Conservation (phyloP, 805 yeast species). For the Cyberlindnera samutprakarnensis region DNA sequence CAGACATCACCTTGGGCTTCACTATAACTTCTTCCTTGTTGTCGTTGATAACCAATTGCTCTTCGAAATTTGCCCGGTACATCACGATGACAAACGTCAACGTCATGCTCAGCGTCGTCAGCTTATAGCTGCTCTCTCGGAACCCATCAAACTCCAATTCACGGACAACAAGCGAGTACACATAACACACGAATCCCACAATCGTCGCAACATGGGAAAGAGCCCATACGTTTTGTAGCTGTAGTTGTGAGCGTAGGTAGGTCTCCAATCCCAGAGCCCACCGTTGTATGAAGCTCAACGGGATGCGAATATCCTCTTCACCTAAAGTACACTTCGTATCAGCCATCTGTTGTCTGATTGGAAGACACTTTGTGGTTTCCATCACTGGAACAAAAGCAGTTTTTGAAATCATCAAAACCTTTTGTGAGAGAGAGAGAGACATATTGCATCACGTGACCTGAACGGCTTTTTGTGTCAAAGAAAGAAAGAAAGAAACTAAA, state of each 20-base stretch:
- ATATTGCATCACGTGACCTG: too few species aligned
- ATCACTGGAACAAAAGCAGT: too few species aligned
- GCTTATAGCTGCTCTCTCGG: conserved; percentile 8
- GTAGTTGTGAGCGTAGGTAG: conserved; percentile 9
- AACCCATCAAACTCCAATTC: background rate
- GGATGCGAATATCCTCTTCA: conserved; percentile 4
- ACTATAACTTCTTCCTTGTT: conserved; percentile 9
- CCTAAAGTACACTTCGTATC: background rate
- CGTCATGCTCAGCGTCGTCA: conserved; percentile 14
- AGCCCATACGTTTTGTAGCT: conserved; percentile 19
- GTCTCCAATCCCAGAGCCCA: conserved; percentile 2
- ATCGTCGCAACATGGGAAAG: conserved; percentile 18
- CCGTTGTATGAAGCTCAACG: conserved; percentile 3
- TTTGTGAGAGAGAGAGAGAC: too few species aligned
- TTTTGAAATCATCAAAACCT: too few species aligned
- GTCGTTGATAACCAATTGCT: conserved; percentile 10
- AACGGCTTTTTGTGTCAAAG: too few species aligned
- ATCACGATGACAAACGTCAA: conserved; percentile 21
- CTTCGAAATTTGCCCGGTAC: conserved; percentile 15
- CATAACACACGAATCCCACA: conserved; percentile 10
- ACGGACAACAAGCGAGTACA: conserved; percentile 2
- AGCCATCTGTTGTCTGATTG: too few species aligned
- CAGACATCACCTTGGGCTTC: conserved; percentile 14
- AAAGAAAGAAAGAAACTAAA: too few species aligned
- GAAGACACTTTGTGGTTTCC: too few species aligned